These are phyloP conservation scores for Lipomyces kockii DNA, from an alignment of 805 yeast species.

Conservation along the genomic window DNA sequence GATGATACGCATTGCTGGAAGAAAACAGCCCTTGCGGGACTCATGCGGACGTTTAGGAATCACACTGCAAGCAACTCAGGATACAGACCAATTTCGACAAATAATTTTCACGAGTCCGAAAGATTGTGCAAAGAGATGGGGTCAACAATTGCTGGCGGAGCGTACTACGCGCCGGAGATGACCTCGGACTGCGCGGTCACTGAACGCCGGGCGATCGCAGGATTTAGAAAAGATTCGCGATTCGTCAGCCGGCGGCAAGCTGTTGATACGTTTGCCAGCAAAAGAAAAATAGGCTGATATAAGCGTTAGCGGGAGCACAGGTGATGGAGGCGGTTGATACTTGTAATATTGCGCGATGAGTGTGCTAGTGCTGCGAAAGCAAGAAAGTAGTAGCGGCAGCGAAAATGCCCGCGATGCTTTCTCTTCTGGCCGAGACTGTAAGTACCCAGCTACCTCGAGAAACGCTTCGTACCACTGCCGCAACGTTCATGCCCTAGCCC, in stretches of 20 bases:
- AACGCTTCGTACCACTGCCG: neutral
- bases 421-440: neutral
- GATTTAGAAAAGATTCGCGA: neutral
- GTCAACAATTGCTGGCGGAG: neutral
- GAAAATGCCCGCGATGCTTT: neutral
- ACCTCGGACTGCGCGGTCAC: neutral
- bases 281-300: too few relatives aligned
- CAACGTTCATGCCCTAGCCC: neutral
- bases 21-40: slow-evolving; percentile 1
- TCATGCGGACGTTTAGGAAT: slow-evolving; percentile 4
- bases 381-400: neutral
- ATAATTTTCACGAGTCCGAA: neutral
- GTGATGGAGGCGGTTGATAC: too few relatives aligned
- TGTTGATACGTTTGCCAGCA: too few relatives aligned
- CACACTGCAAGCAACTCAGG: neutral
- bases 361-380: too few relatives aligned
- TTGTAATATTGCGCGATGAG: too few relatives aligned
- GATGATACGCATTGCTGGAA: slow-evolving; percentile 3
- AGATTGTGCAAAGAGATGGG: neutral
- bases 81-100: neutral
- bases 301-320: too few relatives aligned
- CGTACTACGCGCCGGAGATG: neutral
- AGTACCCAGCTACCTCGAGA: neutral
- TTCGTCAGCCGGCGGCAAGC: neutral
- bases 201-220: neutral